Evolutionary conservation across 306 rosid genomes (phyloP), one percentile per base, ranked within the genome.

Genomic region (Cucumis cinereus): DNA sequence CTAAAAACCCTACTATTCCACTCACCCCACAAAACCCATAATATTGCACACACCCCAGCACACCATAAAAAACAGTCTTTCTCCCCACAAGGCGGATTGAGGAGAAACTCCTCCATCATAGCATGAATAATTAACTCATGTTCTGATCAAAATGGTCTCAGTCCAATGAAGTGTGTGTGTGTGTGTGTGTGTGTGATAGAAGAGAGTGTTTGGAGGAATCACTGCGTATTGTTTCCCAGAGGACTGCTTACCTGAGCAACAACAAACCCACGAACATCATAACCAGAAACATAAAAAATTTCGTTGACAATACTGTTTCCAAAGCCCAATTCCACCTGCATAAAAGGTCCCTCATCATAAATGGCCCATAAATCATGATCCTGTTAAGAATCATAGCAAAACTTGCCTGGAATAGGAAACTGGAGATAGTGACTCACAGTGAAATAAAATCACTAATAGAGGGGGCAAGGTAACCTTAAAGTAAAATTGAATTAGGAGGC

Each of bases 251-350:
- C 99, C 99, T 92, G 99, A 82, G 99, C 89, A 84, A 89, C 99
- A 82, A 94, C 96, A 85, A 73, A 88, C 30, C 98, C 99, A 67
- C 79, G 84, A 61, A 94, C 81, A 82, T 89, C 85, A 79, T 92
- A 90, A 60, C 99, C 99, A 78, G 96, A 85, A 79, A 90, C 92
- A 80, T 77, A 90, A 89, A 95, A 90, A 79, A 88, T 79, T 62
- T 92, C 93, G 35, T 85, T 91, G 62, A 86, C 87, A 45, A 83
- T 40, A 30, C 81, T 82, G 71, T 95, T 95, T 79, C 97, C 98
- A 80, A 95, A 92, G 57, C 97, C 92, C 83, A 95, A 74, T 61
- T 90, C 89, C 80, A 95, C 91, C 99, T 95, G 97, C 84, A 83
- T 83, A 56, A 82, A 61, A 75, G 58, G 75, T 68, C 23, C 54